Conservation (phyloP, 2,329 filamentous ascomycete species). For the Verticillium nonalfalfae region DNA sequence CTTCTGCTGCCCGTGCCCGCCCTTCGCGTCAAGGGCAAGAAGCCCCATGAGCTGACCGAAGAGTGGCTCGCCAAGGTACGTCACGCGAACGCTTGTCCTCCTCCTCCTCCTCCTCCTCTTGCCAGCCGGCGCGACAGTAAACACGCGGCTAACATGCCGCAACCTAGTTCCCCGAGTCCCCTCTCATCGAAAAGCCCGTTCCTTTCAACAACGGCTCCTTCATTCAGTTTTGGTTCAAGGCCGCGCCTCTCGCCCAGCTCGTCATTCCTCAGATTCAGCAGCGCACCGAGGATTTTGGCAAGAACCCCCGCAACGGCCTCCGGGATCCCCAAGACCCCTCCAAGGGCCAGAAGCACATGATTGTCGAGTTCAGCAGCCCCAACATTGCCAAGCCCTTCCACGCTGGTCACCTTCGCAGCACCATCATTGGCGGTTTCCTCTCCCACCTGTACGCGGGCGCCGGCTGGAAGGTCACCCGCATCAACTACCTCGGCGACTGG, state of each 20-base stretch:
- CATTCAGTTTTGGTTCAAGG: constrained; percentile 75
- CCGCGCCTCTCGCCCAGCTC: constrained; percentile 55
- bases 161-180: constrained; percentile 64
- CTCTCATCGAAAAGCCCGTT: constrained; percentile 64
- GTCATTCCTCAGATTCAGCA: constrained; percentile 65
- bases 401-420: constrained; percentile 69
- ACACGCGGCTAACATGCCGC: background rate
- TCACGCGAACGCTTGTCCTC: background rate
- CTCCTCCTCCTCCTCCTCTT: background rate
- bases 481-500: constrained; percentile 80
- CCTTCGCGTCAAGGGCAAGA: constrained; percentile 68
- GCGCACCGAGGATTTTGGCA: constrained; percentile 56
- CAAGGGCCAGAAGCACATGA: constrained; percentile 56
- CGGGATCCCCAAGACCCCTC: constrained; percentile 55
- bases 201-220: constrained; percentile 54
- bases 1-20: constrained; percentile 72
- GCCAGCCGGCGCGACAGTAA: background rate
- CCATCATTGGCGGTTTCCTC: constrained; percentile 74
- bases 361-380: constrained; percentile 79
- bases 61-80: constrained; percentile 57
- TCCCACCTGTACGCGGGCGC: constrained; percentile 64
- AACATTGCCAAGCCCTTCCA: constrained; percentile 86
- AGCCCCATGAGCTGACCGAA: constrained; percentile 54
- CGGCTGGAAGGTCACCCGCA: constrained; percentile 66
- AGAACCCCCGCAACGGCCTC: constrained; percentile 53